phyloP scores from a whole-genome alignment of 1,284 basidiomycete species.

The Anthracocystis setariae region DNA sequence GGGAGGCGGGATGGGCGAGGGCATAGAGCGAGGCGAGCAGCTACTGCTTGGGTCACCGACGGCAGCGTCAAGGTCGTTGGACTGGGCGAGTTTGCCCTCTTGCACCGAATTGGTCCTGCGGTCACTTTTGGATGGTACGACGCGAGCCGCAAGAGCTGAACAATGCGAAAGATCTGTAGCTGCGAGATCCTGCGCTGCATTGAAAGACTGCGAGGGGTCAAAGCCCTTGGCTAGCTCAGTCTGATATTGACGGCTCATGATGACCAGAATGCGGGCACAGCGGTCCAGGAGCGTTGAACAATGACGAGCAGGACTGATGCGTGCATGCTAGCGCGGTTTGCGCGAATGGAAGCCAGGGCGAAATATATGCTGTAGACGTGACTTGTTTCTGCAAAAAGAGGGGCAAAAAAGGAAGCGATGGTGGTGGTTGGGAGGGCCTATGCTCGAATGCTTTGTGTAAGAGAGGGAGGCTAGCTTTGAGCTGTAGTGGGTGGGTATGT shows the following conservation, averaged over 20 bases:
- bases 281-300: too few relatives aligned
- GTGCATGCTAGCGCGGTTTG: too few relatives aligned
- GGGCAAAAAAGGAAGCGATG: too few relatives aligned
- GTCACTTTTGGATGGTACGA: constrained; percentile 19
- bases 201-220: not conserved
- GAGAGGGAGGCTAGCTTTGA: not conserved
- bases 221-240: constrained; percentile 1
- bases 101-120: constrained; percentile 16
- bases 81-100: constrained; percentile 2
- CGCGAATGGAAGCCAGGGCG: not conserved
- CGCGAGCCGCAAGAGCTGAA: constrained; percentile 14
- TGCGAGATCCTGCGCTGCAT: constrained; percentile 19
- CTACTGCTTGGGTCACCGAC: not conserved
- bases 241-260: not conserved
- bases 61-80: constrained; percentile 3
- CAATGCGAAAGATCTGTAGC: constrained; percentile 15
- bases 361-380: too few relatives aligned
- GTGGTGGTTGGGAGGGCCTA: not conserved
- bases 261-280: not conserved
- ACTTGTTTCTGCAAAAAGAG: too few relatives aligned
- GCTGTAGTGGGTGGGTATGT: not conserved
- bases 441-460: not conserved
- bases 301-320: too few relatives aligned
- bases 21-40: constrained; percentile 19
- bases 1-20: constrained; percentile 36